phyloP scores from a whole-genome alignment of 2,329 filamentous ascomycete species.

The Cercospora sp. region DNA sequence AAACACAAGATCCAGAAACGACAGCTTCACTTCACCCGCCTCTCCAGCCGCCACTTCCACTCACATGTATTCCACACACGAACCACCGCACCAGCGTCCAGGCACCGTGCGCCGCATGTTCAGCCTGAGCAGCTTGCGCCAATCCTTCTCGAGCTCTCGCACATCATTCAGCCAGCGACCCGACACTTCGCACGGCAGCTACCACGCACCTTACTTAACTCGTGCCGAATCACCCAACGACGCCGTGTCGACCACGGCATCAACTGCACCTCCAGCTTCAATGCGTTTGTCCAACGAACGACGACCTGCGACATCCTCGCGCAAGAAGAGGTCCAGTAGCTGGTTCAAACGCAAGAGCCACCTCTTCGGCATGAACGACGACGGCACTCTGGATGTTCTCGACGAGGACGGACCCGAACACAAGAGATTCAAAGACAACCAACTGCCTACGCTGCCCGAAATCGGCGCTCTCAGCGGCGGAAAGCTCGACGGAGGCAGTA shows the following conservation, averaged over 20 bases:
- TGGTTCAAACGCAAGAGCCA: conserved; percentile 43
- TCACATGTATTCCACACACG: conserved; percentile 16
- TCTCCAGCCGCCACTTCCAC: conserved; percentile 17
- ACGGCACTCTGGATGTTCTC: conserved; percentile 32
- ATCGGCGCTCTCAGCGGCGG: conserved; percentile 33
- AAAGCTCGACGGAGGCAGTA: conserved; percentile 29
- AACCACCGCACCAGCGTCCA: conserved; percentile 22
- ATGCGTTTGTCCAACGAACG: conserved; percentile 16
- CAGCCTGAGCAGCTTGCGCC: conserved; percentile 38
- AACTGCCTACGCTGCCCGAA: conserved; percentile 35
- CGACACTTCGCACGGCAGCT: conserved; percentile 23
- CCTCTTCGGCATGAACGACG: conserved; percentile 35
- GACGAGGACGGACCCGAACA: conserved; percentile 33
- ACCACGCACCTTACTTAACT: conserved; percentile 21
- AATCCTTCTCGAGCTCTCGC: conserved; percentile 41
- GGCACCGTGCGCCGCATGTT: conserved; percentile 38
- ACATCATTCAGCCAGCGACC: conserved; percentile 33
- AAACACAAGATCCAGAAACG: conserved; percentile 28
- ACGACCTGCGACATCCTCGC: conserved; percentile 22
- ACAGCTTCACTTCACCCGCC: conserved; percentile 30
- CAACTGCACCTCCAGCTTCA: conserved; percentile 22
- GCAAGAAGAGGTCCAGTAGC: conserved; percentile 35
- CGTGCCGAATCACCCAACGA: conserved; percentile 27
- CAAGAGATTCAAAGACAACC: conserved; percentile 31
- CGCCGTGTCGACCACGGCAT: conserved; percentile 28